Conservation (phyloP, 2,329 filamentous ascomycete genomes). For the Phaeosphaeriaceae sp. region DNA sequence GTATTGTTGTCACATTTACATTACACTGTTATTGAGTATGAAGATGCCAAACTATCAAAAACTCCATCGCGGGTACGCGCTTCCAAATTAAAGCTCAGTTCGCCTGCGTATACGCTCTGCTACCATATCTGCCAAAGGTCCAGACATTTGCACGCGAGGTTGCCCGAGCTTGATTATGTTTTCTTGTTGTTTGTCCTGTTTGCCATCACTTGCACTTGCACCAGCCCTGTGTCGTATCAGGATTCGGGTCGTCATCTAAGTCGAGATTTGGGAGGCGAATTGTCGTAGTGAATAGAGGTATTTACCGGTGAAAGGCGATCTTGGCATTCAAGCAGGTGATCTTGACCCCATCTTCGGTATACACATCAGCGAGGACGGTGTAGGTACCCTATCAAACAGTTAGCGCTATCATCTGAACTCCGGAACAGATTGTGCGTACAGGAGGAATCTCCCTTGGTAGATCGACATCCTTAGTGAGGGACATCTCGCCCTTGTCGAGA, state of each 20-base stretch:
- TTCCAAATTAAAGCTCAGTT: conserved; percentile 39
- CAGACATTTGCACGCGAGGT: conserved; percentile 41
- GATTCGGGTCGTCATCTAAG: neutral
- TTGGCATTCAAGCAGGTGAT: conserved; percentile 87
- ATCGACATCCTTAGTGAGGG: conserved; percentile 79
- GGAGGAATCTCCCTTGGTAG: conserved; percentile 87
- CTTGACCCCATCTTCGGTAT: conserved; percentile 71
- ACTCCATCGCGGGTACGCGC: too few relatives aligned
- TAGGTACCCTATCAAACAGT: conserved; percentile 74
- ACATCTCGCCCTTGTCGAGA: conserved; percentile 76
- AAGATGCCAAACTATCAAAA: too few relatives aligned
- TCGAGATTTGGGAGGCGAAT: neutral
- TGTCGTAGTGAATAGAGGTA: conserved; percentile 13
- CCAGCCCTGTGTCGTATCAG: conserved; percentile 13
- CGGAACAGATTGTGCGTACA: conserved; percentile 61
- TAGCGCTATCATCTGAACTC: conserved; percentile 9
- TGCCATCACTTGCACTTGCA: conserved; percentile 20
- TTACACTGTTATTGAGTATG: conserved; percentile 14
- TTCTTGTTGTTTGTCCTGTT: conserved; percentile 3
- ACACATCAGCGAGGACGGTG: conserved; percentile 85
- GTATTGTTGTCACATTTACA: conserved; percentile 28
- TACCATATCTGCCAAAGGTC: conserved; percentile 44
- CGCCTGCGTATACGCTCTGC: conserved; percentile 34
- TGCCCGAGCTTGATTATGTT: conserved; percentile 35
- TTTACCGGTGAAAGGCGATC: conserved; percentile 64